These are phyloP conservation scores for Blepharisma japonicum DNA, from an alignment of 73 alveolate genomes.

Conservation along the genomic window DNA sequence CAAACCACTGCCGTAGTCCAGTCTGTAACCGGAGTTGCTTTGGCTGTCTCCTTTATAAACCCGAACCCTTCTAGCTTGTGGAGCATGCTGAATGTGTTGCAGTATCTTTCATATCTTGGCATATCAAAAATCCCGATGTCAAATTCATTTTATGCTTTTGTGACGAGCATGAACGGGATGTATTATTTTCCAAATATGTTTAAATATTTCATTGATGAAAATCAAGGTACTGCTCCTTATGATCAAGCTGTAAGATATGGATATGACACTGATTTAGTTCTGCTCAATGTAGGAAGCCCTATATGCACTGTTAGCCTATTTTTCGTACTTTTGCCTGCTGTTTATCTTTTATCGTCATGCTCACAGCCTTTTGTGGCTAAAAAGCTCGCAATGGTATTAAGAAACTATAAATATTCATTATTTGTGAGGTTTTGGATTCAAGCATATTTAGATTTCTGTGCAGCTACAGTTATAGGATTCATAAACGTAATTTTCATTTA, in stretches of 20 bases:
- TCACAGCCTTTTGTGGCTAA: neutral
- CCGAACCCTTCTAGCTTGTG: conserved; percentile 14
- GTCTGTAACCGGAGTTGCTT: neutral
- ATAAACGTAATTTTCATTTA: neutral
- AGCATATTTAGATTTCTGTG: neutral
- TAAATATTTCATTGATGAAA: neutral
- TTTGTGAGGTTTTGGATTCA: conserved; percentile 11
- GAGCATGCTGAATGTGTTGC: neutral
- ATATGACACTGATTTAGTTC: neutral
- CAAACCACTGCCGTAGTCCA: neutral
- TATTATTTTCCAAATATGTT: neutral
- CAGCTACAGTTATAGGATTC: neutral
- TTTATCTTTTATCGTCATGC: neutral
- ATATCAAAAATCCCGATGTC: neutral
- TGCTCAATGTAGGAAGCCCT: neutral
- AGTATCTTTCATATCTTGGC: neutral
- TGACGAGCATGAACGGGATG: no score
- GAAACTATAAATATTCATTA: neutral
- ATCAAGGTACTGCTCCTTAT: neutral
- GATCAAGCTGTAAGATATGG: neutral
- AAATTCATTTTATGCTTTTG: neutral
- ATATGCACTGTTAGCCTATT: neutral
- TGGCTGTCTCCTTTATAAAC: neutral
- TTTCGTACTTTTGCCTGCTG: neutral
- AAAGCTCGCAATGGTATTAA: neutral